phyloP scores from a whole-genome alignment of 2,329 filamentous ascomycete species.

The Scedosporium minutisporum region DNA sequence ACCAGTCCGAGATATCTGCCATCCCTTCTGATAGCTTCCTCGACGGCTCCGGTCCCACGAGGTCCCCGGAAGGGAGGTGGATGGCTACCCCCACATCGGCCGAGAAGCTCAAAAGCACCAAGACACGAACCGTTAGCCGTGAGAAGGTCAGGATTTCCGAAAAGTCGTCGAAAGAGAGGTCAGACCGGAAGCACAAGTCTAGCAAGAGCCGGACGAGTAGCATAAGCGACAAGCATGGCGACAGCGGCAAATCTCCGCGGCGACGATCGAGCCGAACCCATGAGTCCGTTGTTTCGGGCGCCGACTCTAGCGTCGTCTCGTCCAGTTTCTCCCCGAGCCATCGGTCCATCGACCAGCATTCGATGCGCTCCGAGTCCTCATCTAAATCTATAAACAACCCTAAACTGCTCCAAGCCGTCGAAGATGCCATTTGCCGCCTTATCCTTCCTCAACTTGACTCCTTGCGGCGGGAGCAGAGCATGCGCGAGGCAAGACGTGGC shows the following conservation, averaged over 20 bases:
- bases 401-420: slow-evolving; percentile 79
- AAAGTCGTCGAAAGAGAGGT: slow-evolving; percentile 32
- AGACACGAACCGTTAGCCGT: slow-evolving; percentile 31
- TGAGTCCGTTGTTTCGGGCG: slow-evolving; percentile 43
- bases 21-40: slow-evolving; percentile 54
- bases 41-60: slow-evolving; percentile 43
- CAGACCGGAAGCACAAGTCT: slow-evolving; percentile 36
- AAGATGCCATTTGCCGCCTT: slow-evolving; percentile 81
- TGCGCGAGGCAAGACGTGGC: slow-evolving; percentile 58
- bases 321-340: slow-evolving; percentile 45
- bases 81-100: slow-evolving; percentile 6
- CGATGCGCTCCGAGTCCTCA: slow-evolving; percentile 39
- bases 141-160: slow-evolving; percentile 31
- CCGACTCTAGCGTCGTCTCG: slow-evolving; percentile 45
- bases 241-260: slow-evolving; percentile 35
- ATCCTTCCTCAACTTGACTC: slow-evolving; percentile 88
- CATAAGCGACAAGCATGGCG: slow-evolving; percentile 35
- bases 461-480: slow-evolving; percentile 81
- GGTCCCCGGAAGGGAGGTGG: slow-evolving; percentile 15
- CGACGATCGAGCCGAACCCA: slow-evolving; percentile 41
- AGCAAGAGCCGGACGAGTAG: slow-evolving; percentile 42
- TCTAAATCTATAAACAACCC: slow-evolving; percentile 78
- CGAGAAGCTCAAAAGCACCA: slow-evolving; percentile 27
- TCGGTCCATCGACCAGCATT: slow-evolving; percentile 45
- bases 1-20: slow-evolving; percentile 76